These are phyloP conservation scores for Huntiella decipiens DNA, from an alignment of 2,329 filamentous ascomycete genomes.

Conservation along the genomic window DNA sequence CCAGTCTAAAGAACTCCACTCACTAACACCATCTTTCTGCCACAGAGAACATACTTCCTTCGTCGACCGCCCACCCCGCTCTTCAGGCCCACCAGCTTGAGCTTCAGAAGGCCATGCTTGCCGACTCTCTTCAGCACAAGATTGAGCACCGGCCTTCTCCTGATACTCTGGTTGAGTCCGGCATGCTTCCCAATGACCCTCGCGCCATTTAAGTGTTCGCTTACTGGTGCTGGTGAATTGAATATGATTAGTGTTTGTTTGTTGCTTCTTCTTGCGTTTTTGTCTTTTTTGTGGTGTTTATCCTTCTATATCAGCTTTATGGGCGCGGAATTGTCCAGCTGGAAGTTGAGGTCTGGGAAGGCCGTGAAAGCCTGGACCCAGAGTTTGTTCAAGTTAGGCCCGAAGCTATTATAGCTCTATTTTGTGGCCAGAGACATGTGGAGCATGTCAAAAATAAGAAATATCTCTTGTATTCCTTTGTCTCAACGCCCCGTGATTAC, in stretches of 20 bases:
- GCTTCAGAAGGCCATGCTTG: slow-evolving; percentile 73
- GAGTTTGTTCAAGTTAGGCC: no score
- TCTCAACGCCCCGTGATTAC: no score
- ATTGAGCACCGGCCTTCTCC: slow-evolving; percentile 59
- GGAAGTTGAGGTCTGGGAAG: no score
- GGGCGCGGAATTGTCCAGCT: no score
- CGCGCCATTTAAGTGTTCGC: slow-evolving; percentile 18
- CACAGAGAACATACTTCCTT: slow-evolving; percentile 70
- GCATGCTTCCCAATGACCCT: slow-evolving; percentile 55
- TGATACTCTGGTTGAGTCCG: slow-evolving; percentile 58
- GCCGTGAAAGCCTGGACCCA: no score
- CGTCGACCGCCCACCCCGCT: slow-evolving; percentile 56
- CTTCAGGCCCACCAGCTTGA: slow-evolving; percentile 67
- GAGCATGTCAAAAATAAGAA: no score
- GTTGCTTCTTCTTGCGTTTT: not conserved
- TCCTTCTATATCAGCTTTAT: no score
- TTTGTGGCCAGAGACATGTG: no score
- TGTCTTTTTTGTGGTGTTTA: not conserved
- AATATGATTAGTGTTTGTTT: no score
- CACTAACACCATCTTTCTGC: slow-evolving; percentile 2
- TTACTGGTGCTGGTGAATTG: no score
- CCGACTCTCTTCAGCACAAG: slow-evolving; percentile 72
- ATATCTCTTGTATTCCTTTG: no score
- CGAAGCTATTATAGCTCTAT: no score
- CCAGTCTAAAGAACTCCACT: not conserved